Base-by-base conservation (phyloP, 2,329 filamentous ascomycete genomes). In the Colletotrichum sp. region DNA sequence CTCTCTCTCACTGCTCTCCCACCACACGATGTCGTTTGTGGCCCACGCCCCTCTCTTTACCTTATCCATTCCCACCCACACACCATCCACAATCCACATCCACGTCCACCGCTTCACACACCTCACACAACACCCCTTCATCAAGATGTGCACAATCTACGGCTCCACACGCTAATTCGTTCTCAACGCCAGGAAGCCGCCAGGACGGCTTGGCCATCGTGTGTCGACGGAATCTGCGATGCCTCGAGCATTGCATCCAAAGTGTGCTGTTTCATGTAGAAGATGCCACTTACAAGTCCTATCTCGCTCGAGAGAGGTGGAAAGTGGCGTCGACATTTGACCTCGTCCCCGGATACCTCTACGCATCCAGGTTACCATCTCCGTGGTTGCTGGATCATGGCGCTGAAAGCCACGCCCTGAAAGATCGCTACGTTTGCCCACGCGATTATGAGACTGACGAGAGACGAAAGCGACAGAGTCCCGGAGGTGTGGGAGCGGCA, bases 191-290 rank as follows among this genome's bases (percentile, higher is more conserved):
- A 70, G 65, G 52, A 74, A 34, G 30, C 65, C 74, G 66, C 71
- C 60, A 63, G 68, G 65, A 24, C 21, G 71, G 60, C 34, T 74
- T 76, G 74, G 74, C 74, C 43, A 34, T 66, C 55, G 30, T 73
- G 32, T 48, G 30, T 74, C 32, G 60, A 57, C 65, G 52, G 60
- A 71, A 28, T n/a, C 21, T 66, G 36, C 72, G 65, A 57, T 74
- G 65, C 30, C 65, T 34, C 26, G 26, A 66, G 57, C 28, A 71
- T 21, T 60, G 60, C 60, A 60, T 71, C 66, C 36, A 57, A 57
- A 71, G 67, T 70, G 66, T 63, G 60, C 34, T 60, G 74, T 76
- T 76, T 76, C 74, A 76, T 55, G 61, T 76, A 76, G 55, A 76
- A 67, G 24, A 64, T 76, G 67, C 24, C 52, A 70, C 18, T 30